phyloP scores from a whole-genome alignment of 352 stramenopile genomes.

The Phytophthora foliorum region DNA sequence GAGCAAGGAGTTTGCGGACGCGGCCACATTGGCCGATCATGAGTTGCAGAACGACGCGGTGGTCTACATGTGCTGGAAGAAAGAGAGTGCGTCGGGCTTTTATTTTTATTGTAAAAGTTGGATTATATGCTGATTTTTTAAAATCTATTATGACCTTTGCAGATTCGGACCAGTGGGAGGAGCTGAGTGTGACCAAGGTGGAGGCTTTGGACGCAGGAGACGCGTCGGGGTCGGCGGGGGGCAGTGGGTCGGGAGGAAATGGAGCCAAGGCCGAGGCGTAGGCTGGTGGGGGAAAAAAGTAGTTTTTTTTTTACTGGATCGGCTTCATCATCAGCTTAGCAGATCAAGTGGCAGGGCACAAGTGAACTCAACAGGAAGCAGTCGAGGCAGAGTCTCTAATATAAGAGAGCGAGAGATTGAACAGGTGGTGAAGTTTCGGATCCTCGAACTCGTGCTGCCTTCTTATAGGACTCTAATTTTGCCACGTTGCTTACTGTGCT shows the following conservation, averaged over 20 bases:
- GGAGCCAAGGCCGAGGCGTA: constrained; percentile 27
- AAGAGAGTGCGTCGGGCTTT: constrained; percentile 70
- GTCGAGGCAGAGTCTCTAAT: background rate
- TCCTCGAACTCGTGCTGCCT: no score
- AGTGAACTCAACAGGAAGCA: background rate
- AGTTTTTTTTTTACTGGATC: constrained; percentile 1
- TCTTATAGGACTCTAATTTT: no score
- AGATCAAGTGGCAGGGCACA: background rate
- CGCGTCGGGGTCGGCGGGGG: constrained; percentile 6
- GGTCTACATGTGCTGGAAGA: constrained; percentile 91
- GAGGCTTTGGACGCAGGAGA: constrained; percentile 50
- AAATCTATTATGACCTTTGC: constrained; percentile 1
- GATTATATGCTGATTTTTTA: constrained; percentile 2
- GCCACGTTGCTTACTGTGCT: no score
- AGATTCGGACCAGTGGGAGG: constrained; percentile 87
- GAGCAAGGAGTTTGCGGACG: constrained; percentile 81
- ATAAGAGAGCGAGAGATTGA: background rate
- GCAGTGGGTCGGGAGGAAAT: constrained; percentile 23
- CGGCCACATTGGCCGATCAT: constrained; percentile 83
- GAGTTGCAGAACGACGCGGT: constrained; percentile 86
- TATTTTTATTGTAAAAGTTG: constrained; percentile 6
- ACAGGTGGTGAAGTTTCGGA: background rate
- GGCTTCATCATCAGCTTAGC: constrained; percentile 1
- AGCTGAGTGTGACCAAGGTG: constrained; percentile 76
- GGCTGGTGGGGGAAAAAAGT: no score